Conservation (phyloP, 2,329 filamentous ascomycete species). For the Orbilia blumenaviensis region DNA sequence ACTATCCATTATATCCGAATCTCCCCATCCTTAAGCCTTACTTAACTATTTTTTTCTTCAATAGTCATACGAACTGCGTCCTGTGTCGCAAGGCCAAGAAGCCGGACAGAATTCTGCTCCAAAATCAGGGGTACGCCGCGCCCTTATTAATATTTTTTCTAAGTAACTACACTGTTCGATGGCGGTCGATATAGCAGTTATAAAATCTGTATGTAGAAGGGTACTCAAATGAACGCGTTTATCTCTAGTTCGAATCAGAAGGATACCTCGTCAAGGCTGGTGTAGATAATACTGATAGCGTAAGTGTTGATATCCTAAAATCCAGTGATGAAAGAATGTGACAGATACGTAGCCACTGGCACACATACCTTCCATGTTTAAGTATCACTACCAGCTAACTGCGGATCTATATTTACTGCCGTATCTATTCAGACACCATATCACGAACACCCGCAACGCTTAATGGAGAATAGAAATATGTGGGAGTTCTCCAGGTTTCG, state of each 20-base stretch:
- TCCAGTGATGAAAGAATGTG: too few relatives aligned
- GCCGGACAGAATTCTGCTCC: neutral
- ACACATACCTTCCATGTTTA: too few relatives aligned
- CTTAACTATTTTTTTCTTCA: neutral
- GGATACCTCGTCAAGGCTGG: neutral
- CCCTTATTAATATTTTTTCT: neutral
- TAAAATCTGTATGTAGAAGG: neutral
- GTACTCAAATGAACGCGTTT: neutral
- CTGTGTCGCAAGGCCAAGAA: neutral
- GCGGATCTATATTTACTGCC: neutral
- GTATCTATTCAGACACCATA: neutral
- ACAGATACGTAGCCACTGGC: too few relatives aligned
- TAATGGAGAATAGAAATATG: neutral
- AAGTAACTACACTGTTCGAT: neutral
- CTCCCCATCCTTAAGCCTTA: too few relatives aligned
- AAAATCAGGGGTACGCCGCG: neutral
- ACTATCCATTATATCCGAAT: neutral
- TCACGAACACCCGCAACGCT: neutral
- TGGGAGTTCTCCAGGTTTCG: neutral
- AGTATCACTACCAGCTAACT: too few relatives aligned
- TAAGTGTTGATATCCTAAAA: neutral
- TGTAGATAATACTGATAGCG: neutral
- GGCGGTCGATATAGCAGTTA: neutral
- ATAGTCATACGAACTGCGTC: neutral
- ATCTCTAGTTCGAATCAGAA: neutral